Evolutionary conservation across 1,284 basidiomycete species (phyloP), one percentile per base, ranked within the genome.

Genomic region (Apiotrichum siamense): DNA sequence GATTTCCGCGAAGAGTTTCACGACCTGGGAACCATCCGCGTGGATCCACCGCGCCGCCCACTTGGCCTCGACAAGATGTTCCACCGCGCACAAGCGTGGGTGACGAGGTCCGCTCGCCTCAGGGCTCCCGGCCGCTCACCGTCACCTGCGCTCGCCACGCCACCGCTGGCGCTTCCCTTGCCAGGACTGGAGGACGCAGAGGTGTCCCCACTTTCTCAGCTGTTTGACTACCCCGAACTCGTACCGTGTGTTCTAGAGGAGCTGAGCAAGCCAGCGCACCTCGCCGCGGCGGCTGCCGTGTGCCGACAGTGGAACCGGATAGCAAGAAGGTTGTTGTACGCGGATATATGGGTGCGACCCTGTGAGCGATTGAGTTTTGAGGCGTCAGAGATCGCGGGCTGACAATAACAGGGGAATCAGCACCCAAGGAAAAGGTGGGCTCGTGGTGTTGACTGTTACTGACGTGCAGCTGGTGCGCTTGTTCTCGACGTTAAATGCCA

Each of bases 311-410:
- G 68, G 60, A 52, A 55, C 21, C 47, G 49, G 24, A 52, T 69
- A 23, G 62, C 53, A 6, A 49, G 64, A 45, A 61, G 58, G 41
- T 54, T 53, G 42, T 45, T 74, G 49, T 74, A 74, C 47, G 52
- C 57, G 23, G 60, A 67, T 53, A 50, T 74, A 1, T 74, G 71
- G 73, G 57, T 74, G 4, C 58, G 70, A 47, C 70, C 73, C 2
- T 74, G 72, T 73, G 45, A 47, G 69, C 65, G 7, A 12, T 21
- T 73, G 45, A 47, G 69, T 66, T 4, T n/a, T 21, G 7, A 21
- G 7, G 18, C 25, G 1, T 12, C 1, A 31, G 9, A 21, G 20
- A n/a, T n/a, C n/a, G 4, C 20, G 23, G n/a, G 44, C 39, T 39
- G 27, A 47, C 27, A n/a, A n/a, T n/a, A n/a, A 11, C 27, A 72